Base-by-base conservation (phyloP, 202 grass and related monocot species). In the Setaria viridis region DNA sequence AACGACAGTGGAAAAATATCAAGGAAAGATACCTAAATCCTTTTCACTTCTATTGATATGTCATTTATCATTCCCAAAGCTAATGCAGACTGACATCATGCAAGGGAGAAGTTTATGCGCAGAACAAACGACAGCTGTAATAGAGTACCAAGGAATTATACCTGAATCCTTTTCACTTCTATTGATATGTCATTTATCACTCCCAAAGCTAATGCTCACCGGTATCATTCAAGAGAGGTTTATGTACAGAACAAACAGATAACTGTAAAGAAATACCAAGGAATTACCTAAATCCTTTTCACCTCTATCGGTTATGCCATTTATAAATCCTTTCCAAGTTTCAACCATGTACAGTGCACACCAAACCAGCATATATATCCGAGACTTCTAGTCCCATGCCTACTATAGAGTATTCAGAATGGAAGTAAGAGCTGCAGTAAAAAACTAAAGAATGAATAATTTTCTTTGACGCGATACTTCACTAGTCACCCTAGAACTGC, bases 321-420 rank as follows among this genome's bases (percentile, higher is more conserved):
- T 82, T 41, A 80, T 21, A 70, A 20, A 25, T 45, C 33, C 42
- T 32, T 47, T 63, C 13, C 21, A 80, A 41, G 20, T 49, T 43
- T 29, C 5, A 43, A 70, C 12, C 83, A 85, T 89, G 54, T 85
- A 41, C 81, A 74, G 62, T 85, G 25, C 81, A 74, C 67, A 74
- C 7, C 11, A 72, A 77, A 82, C 33, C 53, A 84, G 16, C 3
- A 45, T 71, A 50, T 62, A 88, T 20, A 34, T 47, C 39, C 79
- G 43, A 30, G 25, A 74, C 79, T 62, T 74, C 20, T 68, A 62
- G 42, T 32, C 7, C 33, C n/a, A 59, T 57, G 16, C 29, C 51
- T 14, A 50, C 59, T 80, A 80, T 53, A 20, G 21, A 70, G 35
- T 69, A 69, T 29, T 45, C 41, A 74, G 62, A 74, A 87, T 72